Evolutionary conservation across 208 protist species (phyloP), one percentile per base, ranked within the genome.

Genomic region (Leishmania braziliensis): DNA sequence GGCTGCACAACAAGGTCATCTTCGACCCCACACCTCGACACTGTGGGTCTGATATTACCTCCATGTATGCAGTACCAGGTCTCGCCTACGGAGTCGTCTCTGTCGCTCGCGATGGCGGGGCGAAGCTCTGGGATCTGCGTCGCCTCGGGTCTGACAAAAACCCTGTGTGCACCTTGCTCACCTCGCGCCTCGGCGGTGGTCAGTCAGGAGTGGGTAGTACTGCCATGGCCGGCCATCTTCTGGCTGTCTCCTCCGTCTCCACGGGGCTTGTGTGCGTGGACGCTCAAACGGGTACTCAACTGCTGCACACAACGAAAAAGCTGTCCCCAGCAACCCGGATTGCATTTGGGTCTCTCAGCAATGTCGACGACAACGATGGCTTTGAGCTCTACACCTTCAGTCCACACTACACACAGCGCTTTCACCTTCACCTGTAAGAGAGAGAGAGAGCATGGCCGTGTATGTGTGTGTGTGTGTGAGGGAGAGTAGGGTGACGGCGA

Each of bases 91-190:
- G 88, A 10, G 77, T 95, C 79, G 88, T 93, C n/a, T 93, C 90
- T 8, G 84, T 94, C 36, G 74, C 89, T 23, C 86, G 81, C 51
- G 83, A 80, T 51, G 90, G 90, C 66, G 88, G 89, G 65, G 78
- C 85, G 39, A 92, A 90, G 68, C 78, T 95, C 51, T 95, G 92
- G 92, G 92, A 95, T 86, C 66, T 89, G 9, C 85, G 92, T 53
- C 86, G 86, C 74, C 84, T 95, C 73, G 43, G 53, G 12, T 56
- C 23, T 29, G 62, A 50, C 50, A 84, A 75, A 29, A 80, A 91
- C 23, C 88, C 91, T 0, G 88, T 95, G 50, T 50, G 60, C 16
- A 76, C 82, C 29, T 72, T 90, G 1, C 78, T 83, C 58, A 63
- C 50, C 20, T 75, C 83, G 50, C 75, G 70, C 51, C 76, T 58